phyloP scores from a whole-genome alignment of 495 filamentous ascomycete species.

The Terfezia claveryi region DNA sequence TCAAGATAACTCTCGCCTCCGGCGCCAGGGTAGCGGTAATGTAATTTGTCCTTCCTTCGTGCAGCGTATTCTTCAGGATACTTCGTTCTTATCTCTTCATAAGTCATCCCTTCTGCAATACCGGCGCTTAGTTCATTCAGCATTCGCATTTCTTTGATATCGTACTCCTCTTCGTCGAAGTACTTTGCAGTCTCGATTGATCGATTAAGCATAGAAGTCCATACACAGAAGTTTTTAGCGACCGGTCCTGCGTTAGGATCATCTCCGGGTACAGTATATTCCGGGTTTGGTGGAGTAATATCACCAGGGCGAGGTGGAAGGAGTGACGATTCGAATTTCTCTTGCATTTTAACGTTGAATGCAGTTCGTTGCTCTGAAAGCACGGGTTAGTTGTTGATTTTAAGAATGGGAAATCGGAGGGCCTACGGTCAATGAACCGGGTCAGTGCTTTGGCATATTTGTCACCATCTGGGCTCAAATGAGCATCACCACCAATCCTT shows the following conservation, averaged over 20 bases:
- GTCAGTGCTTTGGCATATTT: constrained; percentile 51
- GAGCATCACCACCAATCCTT: constrained; percentile 68
- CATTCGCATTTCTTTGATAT: constrained; percentile 95
- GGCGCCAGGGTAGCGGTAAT: constrained; percentile 82
- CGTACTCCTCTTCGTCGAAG: constrained; percentile 94
- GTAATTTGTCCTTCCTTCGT: constrained; percentile 61
- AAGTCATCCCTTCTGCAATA: constrained; percentile 81
- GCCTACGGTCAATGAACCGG: constrained; percentile 53
- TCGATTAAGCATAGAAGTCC: constrained; percentile 90
- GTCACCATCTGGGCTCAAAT: constrained; percentile 51
- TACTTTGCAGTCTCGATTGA: constrained; percentile 62
- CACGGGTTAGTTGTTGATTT: no score
- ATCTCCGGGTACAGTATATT: constrained; percentile 33
- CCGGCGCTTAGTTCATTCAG: constrained; percentile 90
- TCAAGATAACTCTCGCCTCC: constrained; percentile 93
- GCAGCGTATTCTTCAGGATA: constrained; percentile 56
- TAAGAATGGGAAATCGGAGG: constrained; percentile 34
- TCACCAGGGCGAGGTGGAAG: constrained; percentile 76
- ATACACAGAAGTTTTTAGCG: constrained; percentile 87
- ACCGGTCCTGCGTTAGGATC: constrained; percentile 26
- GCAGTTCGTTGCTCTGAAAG: constrained; percentile 43
- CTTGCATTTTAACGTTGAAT: constrained; percentile 24
- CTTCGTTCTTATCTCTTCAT: constrained; percentile 57
- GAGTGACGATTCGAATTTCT: constrained; percentile 14
- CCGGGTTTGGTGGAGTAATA: constrained; percentile 81